phyloP scores from a whole-genome alignment of 345 rosid genomes.

The Hibiscus trionum region DNA sequence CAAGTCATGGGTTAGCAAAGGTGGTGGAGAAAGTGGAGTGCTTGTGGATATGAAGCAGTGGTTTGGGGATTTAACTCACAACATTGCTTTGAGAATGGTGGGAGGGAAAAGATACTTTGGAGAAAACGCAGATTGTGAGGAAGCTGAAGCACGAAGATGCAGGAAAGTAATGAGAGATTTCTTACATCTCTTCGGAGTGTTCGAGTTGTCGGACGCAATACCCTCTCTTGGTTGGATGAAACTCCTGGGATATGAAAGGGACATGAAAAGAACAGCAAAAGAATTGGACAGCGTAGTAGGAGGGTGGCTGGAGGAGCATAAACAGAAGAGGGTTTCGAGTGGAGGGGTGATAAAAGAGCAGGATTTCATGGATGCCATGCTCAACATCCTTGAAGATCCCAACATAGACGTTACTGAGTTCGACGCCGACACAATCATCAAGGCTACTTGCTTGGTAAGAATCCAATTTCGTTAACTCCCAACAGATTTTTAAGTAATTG shows the following conservation, averaged over 20 bases:
- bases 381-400: constrained; percentile 18
- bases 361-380: constrained; percentile 35
- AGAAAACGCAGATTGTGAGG: too few species aligned
- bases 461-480: not conserved
- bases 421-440: constrained; percentile 24
- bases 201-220: constrained; percentile 24
- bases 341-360: constrained; percentile 10
- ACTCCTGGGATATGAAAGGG: constrained; percentile 16
- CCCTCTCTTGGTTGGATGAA: constrained; percentile 38
- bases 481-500: too few species aligned
- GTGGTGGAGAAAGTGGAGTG: constrained; percentile 6
- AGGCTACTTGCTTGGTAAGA: constrained; percentile 29
- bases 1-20: not conserved
- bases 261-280: constrained; percentile 33
- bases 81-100: constrained; percentile 23
- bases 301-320: constrained; percentile 38
- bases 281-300: constrained; percentile 21
- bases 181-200: constrained; percentile 12
- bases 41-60: constrained; percentile 5
- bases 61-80: constrained; percentile 25
- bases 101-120: constrained; percentile 20
- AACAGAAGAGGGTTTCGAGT: constrained; percentile 10
- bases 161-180: constrained; percentile 17
- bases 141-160: too few species aligned
- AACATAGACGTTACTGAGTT: constrained; percentile 2